Evolutionary conservation across 208 protist genomes (phyloP), one percentile per base, ranked within the genome.

Genomic region (Tritrichomonas musculus): DNA sequence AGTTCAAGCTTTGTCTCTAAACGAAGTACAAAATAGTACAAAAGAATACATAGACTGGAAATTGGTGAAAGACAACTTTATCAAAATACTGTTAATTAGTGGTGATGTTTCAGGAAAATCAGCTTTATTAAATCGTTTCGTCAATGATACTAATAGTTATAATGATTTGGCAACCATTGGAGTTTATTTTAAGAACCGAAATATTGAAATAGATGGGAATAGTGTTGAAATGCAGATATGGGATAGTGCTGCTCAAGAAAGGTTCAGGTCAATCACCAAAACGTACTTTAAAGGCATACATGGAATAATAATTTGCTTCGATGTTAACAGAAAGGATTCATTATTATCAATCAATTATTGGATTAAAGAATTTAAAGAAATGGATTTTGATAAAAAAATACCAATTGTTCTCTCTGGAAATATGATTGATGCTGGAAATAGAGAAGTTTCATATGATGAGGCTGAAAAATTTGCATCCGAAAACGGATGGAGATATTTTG

Each of bases 231-330:
- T 88, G 33, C 47, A 44, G n/a, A 57, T 88, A 9, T 88, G 77
- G 77, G 77, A 88, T 88, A 88, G 47, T 57, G 77, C 77, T 13
- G 77, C 47, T 57, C 77, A 88, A 36, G 77, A 88, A 88, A 27
- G 33, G 9, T 88, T 47, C 47, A 25, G 77, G 33, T 22, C n/a
- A 53, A 20, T 88, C 9, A 36, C 77, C 1, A 20, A 41, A 53
- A 88, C 33, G 47, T 88, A 88, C 30, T 88, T 57, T 57, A 41
- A 47, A 30, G 44, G 77, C 11, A 36, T 27, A 57, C 20, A 44
- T 53, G 44, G 33, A 44, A 36, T 33, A 53, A 53, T 88, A 11
- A 88, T 88, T 60, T 41, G 53, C 11, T 88, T 41, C 27, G 77
- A 88, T 57, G 77, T 88, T 39, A 88, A 41, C 33, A 57, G 57